phyloP scores from a whole-genome alignment of 1,284 basidiomycete species.

The Malassezia obtusa region DNA sequence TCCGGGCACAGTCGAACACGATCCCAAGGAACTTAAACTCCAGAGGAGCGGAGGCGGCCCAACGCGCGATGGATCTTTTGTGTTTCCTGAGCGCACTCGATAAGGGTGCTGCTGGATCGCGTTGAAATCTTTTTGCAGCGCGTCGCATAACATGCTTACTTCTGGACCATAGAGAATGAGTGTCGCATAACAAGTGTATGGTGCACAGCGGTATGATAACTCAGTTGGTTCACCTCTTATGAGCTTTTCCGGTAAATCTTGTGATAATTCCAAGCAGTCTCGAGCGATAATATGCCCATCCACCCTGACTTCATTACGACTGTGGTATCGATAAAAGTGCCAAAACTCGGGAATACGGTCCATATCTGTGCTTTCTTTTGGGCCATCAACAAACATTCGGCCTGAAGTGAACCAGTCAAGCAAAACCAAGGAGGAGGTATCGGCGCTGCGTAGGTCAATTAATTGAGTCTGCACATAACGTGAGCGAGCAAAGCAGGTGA shows the following conservation, averaged over 20 bases:
- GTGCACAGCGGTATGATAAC: slow-evolving; percentile 59
- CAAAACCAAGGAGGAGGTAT: slow-evolving; percentile 28
- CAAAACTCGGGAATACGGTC: slow-evolving; percentile 69
- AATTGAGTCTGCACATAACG: slow-evolving; percentile 38
- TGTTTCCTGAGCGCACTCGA: slow-evolving; percentile 5
- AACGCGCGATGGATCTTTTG: slow-evolving; percentile 51
- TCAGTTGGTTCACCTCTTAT: slow-evolving; percentile 8
- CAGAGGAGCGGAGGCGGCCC: slow-evolving; percentile 60
- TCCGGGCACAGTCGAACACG: slow-evolving; percentile 5
- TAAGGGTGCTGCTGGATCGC: slow-evolving; percentile 53
- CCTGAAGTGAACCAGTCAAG: slow-evolving; percentile 47
- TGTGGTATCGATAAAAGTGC: slow-evolving; percentile 74
- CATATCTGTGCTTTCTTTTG: background rate
- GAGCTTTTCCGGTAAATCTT: slow-evolving; percentile 31
- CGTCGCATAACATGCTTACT: slow-evolving; percentile 51
- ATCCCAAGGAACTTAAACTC: slow-evolving; percentile 56
- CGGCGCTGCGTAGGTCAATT: slow-evolving; percentile 28
- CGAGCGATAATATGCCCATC: slow-evolving; percentile 59
- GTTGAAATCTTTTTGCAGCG: slow-evolving; percentile 54
- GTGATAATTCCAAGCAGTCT: slow-evolving; percentile 67
- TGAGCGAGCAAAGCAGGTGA: slow-evolving; percentile 36
- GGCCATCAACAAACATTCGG: slow-evolving; percentile 18
- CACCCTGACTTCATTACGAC: slow-evolving; percentile 70
- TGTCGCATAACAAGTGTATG: slow-evolving; percentile 76
- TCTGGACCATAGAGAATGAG: slow-evolving; percentile 64